Base-by-base conservation (phyloP, 176 grass and related monocot genomes). In the Aegilops speltoides region DNA sequence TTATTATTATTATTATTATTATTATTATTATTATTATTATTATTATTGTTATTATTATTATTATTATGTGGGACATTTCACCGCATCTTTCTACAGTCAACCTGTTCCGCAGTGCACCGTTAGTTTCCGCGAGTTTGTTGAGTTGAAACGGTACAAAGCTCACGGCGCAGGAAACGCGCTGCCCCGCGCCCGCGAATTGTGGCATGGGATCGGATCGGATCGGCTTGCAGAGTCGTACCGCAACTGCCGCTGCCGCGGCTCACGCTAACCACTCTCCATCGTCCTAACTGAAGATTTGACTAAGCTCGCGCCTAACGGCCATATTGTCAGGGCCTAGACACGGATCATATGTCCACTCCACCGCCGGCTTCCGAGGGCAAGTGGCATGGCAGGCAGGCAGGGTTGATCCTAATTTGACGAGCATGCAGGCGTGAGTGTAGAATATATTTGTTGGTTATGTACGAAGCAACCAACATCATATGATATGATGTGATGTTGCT, bases 81-180 rank as follows among this genome's bases (percentile, higher is more conserved):
- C 5, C 4, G 14, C 15, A 16, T 15, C 46, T 50, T 50, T 19
- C 54, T 20, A 22, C 19, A 8, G 19, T 57, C 54, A 57, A 57
- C 54, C 54, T 7, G 54, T 3, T 22, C 2, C 19, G 16, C 15
- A 52, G 46, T 3, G 40, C 48, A 17, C 54, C 54, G 54, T 57
- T 22, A 0, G 23, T 13, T 26, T 26, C 62, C 23, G 25, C 12
- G 5, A 7, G 25, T 5, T 65, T 33, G 56, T 64, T 23, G 72
- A 29, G 8, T 29, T 75, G 72, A 76, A 76, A 31, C 24, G 73
- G 73, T 75, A 75, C 2, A 50, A 76, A 3, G 17, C 72, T 48
- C 72, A 12, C 19, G 33, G 68, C n/a, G 70, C 71, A 74, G n/a
- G 40, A 71, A 71, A 71, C 68, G 68, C 65, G 65, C 64, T 28